Base-by-base conservation (phyloP, 768 basidiomycete genomes). In the Wakefieldia striispora region DNA sequence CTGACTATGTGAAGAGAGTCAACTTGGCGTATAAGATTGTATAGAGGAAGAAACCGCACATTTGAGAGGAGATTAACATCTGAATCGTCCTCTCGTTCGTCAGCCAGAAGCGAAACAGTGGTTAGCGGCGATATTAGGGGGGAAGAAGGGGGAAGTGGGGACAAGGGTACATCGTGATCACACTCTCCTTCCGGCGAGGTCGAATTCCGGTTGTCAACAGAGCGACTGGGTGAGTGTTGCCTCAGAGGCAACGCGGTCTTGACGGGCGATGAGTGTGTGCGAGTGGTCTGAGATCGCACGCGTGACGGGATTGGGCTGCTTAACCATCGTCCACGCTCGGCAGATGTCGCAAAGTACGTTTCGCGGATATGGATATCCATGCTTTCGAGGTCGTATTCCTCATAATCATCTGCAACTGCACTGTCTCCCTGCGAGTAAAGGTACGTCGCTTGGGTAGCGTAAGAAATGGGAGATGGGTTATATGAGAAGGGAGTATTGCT, bases 271-370 rank as follows among this genome's bases (percentile, higher is more conserved):
- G 65, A 69, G 27, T 54, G 49, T 4, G 63, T 54, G 10, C 56
- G 56, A 24, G 33, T 37, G 0, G 38, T 33, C 31, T 54, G 45
- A 1, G 63, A 37, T 31, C 54, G 63, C 19, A 45, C 47, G 17
- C 54, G 57, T 17, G 63, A 20, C 8, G 72, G 69, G 26, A 75
- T 61, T 2, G 78, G 79, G 53, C 82, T 79, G 49, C 68, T 77
- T 53, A 72, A 70, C 81, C 81, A 83, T 47, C 74, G 73, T 8
- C 81, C 81, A 45, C 82, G 80, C 57, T 83, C 82, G 8, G 78
- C 74, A 35, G 82, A 83, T 11, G 73, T 72, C 40, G 72, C 69
- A 56, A 82, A 82, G 56, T 74, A 82, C 3, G 80, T 81, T 50
- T 74, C 70, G 43, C 75, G 78, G 39, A 67, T 51, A 38, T 61